Percentiles rank a stretch among this genome's conserved stretches.
phyloP scores from a whole-genome alignment of 768 basidiomycete species.

The Collybia mongolica region DNA sequence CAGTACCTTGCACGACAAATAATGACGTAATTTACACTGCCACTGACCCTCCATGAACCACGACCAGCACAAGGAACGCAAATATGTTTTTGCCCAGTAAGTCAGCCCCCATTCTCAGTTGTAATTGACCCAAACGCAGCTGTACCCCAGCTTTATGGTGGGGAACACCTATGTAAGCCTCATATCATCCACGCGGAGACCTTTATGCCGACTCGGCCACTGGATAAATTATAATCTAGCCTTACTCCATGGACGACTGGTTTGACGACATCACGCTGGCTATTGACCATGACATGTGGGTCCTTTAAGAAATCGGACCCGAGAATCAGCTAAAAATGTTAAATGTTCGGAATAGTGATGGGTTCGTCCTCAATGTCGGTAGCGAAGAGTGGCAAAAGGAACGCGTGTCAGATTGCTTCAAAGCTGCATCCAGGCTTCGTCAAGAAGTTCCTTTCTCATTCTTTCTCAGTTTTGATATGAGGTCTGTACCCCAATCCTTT shows the following conservation, averaged over 20 bases:
- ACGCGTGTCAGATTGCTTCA: conserved; percentile 64
- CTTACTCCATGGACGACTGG: conserved; percentile 52
- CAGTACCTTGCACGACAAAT: conserved; percentile 1
- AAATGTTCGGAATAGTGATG: conserved; percentile 32
- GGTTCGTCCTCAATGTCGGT: conserved; percentile 73
- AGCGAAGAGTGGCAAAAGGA: conserved; percentile 59
- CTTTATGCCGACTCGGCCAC: too few species aligned
- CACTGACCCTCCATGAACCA: neutral
- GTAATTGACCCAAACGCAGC: too few species aligned
- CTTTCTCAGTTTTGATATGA: conserved; percentile 80
- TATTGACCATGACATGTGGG: conserved; percentile 46
- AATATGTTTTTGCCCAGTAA: too few species aligned
- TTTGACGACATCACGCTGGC: conserved; percentile 55
- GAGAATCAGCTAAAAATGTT: too few species aligned
- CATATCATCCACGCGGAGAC: too few species aligned
- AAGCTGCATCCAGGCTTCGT: conserved; percentile 7
- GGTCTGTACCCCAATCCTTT: conserved; percentile 37
- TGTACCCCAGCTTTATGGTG: too few species aligned
- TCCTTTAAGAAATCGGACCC: too few species aligned
- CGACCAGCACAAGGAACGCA: neutral
- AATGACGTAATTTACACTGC: neutral
- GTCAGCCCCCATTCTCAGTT: too few species aligned
- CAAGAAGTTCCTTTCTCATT: conserved; percentile 51
- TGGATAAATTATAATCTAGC: conserved; percentile 41
- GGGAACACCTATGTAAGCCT: too few species aligned